Evolutionary conservation across 2,329 filamentous ascomycete species (phyloP), one percentile per base, ranked within the genome.

Genomic region (Claviceps sp.): DNA sequence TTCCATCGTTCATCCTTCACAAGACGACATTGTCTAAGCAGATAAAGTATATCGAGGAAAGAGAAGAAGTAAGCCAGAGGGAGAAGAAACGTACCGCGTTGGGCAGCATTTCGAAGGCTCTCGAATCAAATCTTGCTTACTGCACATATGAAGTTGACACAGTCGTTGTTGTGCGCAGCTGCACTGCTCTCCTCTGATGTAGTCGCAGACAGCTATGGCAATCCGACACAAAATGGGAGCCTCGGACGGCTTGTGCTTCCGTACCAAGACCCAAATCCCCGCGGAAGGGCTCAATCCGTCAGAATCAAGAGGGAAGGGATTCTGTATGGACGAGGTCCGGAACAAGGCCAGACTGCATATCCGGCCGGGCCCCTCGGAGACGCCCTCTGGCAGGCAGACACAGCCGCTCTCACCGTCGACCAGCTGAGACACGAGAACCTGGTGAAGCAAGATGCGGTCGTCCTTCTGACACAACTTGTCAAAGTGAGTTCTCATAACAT

Each of bases 351-450:
- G 16, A 52, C 51, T 7, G 45, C 46, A n/a, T 52, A 44, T 26
- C 51, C 47, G 4, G 30, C 51, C 2, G 51, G 47, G 11, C 46
- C 46, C 13, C 14, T 52, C 8, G 51, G 51, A 24, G 47, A 52
- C 34, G 5, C 34, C 1, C 39, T 52, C 19, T 52, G 51, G 51
- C 7, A 52, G 34, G 38, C 26, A 6, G 51, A 52, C 16, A 17
- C 30, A 5, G 51, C 40, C 5, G 14, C 39, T 16, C 22, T 52
- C 24, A 5, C 2, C 4, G 51, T 40, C 2, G 51, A 52, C 17
- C 24, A 45, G 40, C 34, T 40, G 2, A 38, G 6, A 50, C 53
- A 50, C 42, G 8, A 0, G 2, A 4, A 16, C 4, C 13, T 52
- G 5, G 41, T 52, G 4, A 3, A 14, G 1, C n/a, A 48, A 13